A percentile compares a stretch with the other conserved stretches of the same genome.
phyloP scores from a whole-genome alignment of 2,329 filamentous ascomycete genomes.

The Penicillium sp. region DNA sequence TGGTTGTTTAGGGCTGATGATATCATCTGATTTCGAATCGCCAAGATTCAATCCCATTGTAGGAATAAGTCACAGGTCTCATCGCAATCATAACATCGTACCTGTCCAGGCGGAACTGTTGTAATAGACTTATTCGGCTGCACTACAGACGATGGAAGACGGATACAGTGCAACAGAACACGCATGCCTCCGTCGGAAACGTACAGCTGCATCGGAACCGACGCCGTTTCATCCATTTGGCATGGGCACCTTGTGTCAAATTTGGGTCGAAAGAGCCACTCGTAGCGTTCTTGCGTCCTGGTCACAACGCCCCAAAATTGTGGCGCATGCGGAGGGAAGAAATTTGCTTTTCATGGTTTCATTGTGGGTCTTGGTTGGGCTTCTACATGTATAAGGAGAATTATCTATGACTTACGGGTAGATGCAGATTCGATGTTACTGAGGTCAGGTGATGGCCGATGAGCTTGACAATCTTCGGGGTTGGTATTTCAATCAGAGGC shows the following conservation, averaged over 20 bases:
- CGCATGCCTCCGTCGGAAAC: slow-evolving; percentile 21
- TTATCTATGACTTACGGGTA: slow-evolving; percentile 7
- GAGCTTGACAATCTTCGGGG: background rate
- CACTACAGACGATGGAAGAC: slow-evolving; percentile 12
- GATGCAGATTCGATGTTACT: background rate
- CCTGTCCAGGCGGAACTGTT: background rate
- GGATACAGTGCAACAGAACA: slow-evolving; percentile 20
- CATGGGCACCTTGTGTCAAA: background rate
- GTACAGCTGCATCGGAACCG: slow-evolving; percentile 18
- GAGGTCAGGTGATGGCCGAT: background rate
- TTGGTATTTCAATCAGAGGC: background rate
- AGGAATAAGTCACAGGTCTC: background rate
- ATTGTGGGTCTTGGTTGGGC: background rate
- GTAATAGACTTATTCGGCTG: background rate
- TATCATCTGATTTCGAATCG: slow-evolving; percentile 10
- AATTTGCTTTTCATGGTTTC: slow-evolving; percentile 1
- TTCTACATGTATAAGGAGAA: background rate
- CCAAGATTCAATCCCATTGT: background rate
- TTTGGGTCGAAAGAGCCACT: background rate
- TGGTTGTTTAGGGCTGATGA: slow-evolving; percentile 1
- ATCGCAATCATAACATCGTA: background rate
- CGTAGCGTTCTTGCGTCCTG: background rate
- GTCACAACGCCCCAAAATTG: background rate
- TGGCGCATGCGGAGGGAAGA: background rate
- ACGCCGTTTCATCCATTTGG: slow-evolving; percentile 22